phyloP scores from a whole-genome alignment of 495 filamentous ascomycete genomes.

The Aspergillus wentii region DNA sequence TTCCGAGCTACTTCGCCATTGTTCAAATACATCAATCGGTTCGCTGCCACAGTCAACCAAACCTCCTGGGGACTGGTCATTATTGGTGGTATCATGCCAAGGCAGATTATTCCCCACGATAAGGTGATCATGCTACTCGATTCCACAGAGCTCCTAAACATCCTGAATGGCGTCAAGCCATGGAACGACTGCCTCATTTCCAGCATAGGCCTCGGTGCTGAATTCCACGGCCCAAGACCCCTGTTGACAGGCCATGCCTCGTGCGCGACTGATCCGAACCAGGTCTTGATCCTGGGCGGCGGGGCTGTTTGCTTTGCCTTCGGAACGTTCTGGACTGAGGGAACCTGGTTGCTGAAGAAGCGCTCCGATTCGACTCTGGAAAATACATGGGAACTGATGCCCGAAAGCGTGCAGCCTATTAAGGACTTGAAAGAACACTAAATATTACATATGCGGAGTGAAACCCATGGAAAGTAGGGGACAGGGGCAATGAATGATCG shows the following conservation, averaged over 20 bases:
- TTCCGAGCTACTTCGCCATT: constrained; percentile 14
- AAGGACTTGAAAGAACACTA: no score
- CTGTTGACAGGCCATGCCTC: constrained; percentile 63
- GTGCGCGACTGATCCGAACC: constrained; percentile 36
- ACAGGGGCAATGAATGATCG: no score
- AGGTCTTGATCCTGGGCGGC: constrained; percentile 64
- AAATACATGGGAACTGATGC: constrained; percentile 18
- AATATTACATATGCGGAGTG: no score
- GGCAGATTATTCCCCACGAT: constrained; percentile 21
- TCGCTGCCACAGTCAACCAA: constrained; percentile 24
- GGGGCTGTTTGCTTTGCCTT: constrained; percentile 90
- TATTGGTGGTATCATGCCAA: constrained; percentile 35
- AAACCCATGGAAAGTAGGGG: no score
- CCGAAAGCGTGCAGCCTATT: constrained; percentile 9
- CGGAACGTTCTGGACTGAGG: constrained; percentile 70
- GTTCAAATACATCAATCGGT: constrained; percentile 20
- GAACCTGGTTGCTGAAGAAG: constrained; percentile 42
- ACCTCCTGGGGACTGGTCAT: constrained; percentile 37
- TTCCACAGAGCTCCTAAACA: constrained; percentile 7
- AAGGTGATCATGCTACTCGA: constrained; percentile 37
- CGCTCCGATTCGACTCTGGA: constrained; percentile 7
- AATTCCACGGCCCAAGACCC: constrained; percentile 37
- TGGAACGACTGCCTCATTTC: constrained; percentile 14
- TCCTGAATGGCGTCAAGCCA: constrained; percentile 5
- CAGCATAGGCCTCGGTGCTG: constrained; percentile 15